Conservation (phyloP, 208 protist species). For the Wallacemonas rigidus region DNA sequence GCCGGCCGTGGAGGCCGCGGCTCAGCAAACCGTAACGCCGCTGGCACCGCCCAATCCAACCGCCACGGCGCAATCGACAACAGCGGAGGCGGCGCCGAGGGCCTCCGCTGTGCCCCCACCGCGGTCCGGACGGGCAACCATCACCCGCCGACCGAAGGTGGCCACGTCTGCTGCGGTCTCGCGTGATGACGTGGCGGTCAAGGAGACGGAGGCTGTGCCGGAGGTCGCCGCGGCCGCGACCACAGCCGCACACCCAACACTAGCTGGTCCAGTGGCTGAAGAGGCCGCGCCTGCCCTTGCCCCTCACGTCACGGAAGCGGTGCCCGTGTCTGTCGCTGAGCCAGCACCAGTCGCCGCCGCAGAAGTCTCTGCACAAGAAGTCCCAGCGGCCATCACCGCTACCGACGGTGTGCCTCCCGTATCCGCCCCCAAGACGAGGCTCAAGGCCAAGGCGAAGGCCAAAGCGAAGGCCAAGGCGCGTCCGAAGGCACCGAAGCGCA, state of each 20-base stretch:
- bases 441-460: constrained; percentile 49
- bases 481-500: constrained; percentile 15
- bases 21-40: too few relatives aligned
- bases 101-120: not conserved
- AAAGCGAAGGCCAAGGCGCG: constrained; percentile 10
- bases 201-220: constrained; percentile 17
- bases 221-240: constrained; percentile 5
- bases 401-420: constrained; percentile 5
- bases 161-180: not conserved
- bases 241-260: not conserved
- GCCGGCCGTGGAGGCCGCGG: too few relatives aligned
- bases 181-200: constrained; percentile 14
- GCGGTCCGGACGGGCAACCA: constrained; percentile 2
- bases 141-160: constrained; percentile 17
- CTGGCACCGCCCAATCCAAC: too few relatives aligned
- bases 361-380: not conserved
- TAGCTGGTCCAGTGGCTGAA: not conserved
- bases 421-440: constrained; percentile 40
- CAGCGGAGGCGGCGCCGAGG: too few relatives aligned
- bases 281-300: constrained; percentile 4
- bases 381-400: constrained; percentile 1
- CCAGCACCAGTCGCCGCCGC: too few relatives aligned
- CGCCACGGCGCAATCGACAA: too few relatives aligned
- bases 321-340: too few relatives aligned
- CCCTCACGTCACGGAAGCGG: too few relatives aligned